A percentile compares a stretch with the other conserved stretches of the same genome.
phyloP scores from a whole-genome alignment of 352 stramenopile genomes.

The Globisporangium alternatum region DNA sequence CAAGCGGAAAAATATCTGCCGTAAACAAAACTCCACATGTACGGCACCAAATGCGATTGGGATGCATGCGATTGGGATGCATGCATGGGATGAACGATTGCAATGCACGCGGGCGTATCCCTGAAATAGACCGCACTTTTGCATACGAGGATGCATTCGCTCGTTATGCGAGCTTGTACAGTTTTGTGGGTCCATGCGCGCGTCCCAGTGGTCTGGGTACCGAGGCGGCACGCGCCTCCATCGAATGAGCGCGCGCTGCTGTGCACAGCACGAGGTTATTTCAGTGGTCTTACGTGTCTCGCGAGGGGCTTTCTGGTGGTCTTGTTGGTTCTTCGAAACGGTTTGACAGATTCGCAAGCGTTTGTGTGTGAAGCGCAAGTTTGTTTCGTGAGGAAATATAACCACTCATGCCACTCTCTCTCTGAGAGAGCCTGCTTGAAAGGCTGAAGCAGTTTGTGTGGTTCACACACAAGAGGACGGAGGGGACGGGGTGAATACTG shows the following conservation, averaged over 20 bases:
- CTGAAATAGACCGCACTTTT: background rate
- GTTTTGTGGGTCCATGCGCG: background rate
- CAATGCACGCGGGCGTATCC: background rate
- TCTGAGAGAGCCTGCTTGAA: background rate
- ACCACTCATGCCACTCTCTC: background rate
- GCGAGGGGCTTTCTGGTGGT: conserved; percentile 1
- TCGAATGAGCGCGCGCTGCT: conserved; percentile 1
- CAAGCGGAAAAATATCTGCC: conserved; percentile 8
- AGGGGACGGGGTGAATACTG: conserved; percentile 28
- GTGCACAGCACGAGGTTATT: background rate
- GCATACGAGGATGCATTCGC: background rate
- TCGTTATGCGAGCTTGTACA: background rate
- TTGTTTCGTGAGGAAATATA: background rate
- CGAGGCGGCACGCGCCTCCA: background rate
- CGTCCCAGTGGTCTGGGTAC: conserved; percentile 7
- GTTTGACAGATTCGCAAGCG: conserved; percentile 5
- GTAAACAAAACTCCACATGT: conserved; percentile 9
- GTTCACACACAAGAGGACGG: conserved; percentile 3
- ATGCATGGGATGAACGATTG: background rate
- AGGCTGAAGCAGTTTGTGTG: conserved; percentile 7
- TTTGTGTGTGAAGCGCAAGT: no score
- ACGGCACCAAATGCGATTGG: background rate
- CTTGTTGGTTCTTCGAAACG: background rate
- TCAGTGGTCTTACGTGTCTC: background rate
- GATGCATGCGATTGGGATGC: no score